Evolutionary conservation across 495 filamentous ascomycete genomes (phyloP).

Genomic region (Daldinia concentrica): DNA sequence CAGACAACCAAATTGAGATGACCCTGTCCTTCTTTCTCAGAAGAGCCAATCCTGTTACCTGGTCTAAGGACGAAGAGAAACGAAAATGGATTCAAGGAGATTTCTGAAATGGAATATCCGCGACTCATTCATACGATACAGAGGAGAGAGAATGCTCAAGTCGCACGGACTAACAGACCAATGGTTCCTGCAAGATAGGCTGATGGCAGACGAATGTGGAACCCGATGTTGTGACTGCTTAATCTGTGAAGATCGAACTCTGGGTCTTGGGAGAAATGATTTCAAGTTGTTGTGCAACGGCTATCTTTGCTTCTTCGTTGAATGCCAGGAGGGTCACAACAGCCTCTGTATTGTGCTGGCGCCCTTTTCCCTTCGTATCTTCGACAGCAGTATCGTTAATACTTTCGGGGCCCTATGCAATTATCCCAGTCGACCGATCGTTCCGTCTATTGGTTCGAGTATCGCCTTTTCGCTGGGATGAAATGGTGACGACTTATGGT

Average conservation of each 20-base stretch:
- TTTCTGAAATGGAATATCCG: slow-evolving; percentile 1
- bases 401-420: background rate
- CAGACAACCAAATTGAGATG: slow-evolving; percentile 34
- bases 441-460: slow-evolving; percentile 9
- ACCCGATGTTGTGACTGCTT: slow-evolving; percentile 33
- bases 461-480: slow-evolving; percentile 1
- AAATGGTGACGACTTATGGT: slow-evolving; percentile 42
- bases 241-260: slow-evolving; percentile 25
- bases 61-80: slow-evolving; percentile 21
- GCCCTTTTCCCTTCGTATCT: slow-evolving; percentile 2
- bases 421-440: slow-evolving; percentile 12
- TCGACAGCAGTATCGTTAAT: slow-evolving; percentile 1
- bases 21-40: slow-evolving; percentile 31
- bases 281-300: slow-evolving; percentile 23
- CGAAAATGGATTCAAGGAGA: slow-evolving; percentile 22
- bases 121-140: slow-evolving; percentile 2
- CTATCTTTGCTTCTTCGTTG: slow-evolving; percentile 7
- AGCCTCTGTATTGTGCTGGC: background rate
- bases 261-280: slow-evolving; percentile 30
- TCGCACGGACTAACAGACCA: slow-evolving; percentile 30
- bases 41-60: slow-evolving; percentile 24
- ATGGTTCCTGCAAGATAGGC: slow-evolving; percentile 48
- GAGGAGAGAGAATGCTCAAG: slow-evolving; percentile 13
- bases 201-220: slow-evolving; percentile 43
- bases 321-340: slow-evolving; percentile 25